Conservation (phyloP, 345 rosid species). For the Corymbia maculata region DNA sequence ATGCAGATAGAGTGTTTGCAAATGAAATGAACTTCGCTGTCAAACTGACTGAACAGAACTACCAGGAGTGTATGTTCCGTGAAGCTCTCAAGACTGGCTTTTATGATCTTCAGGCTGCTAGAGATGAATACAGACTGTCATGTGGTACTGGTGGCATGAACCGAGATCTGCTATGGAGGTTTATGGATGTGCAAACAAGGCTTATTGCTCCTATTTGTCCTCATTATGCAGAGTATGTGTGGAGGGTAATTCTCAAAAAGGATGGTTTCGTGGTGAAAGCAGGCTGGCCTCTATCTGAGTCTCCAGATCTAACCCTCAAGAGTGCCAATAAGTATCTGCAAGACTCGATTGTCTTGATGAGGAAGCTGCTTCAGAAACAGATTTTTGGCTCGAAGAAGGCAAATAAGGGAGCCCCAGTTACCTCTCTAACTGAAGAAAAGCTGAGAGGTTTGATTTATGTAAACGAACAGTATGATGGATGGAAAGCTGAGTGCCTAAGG, state of each 20-base stretch:
- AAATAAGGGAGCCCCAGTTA: slow-evolving; percentile 48
- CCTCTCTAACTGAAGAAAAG: slow-evolving; percentile 32
- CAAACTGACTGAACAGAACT: slow-evolving; percentile 58
- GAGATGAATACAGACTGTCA: slow-evolving; percentile 86
- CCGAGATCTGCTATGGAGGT: slow-evolving; percentile 48
- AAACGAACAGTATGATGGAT: slow-evolving; percentile 72
- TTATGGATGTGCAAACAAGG: slow-evolving; percentile 88
- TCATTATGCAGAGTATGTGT: slow-evolving; percentile 80
- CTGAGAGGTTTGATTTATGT: slow-evolving; percentile 61
- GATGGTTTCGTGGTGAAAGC: slow-evolving; percentile 70
- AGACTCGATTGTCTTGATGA: slow-evolving; percentile 65
- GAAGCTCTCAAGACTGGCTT: slow-evolving; percentile 90
- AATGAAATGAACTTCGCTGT: slow-evolving; percentile 87
- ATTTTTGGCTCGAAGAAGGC: slow-evolving; percentile 59
- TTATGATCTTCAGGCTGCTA: slow-evolving; percentile 88
- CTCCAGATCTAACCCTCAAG: slow-evolving; percentile 71
- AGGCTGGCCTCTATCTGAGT: slow-evolving; percentile 79
- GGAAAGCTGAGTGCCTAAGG: slow-evolving; percentile 78
- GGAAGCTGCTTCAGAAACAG: slow-evolving; percentile 75
- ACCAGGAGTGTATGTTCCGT: slow-evolving; percentile 65
- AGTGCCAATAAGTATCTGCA: slow-evolving; percentile 89
- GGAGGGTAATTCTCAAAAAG: slow-evolving; percentile 79
- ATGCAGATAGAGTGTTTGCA: slow-evolving; percentile 79
- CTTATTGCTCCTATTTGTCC: slow-evolving; percentile 92
- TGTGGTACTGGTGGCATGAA: slow-evolving; percentile 79